Base-by-base conservation (phyloP, 2,329 filamentous ascomycete species). In the Laburnicola sp. region DNA sequence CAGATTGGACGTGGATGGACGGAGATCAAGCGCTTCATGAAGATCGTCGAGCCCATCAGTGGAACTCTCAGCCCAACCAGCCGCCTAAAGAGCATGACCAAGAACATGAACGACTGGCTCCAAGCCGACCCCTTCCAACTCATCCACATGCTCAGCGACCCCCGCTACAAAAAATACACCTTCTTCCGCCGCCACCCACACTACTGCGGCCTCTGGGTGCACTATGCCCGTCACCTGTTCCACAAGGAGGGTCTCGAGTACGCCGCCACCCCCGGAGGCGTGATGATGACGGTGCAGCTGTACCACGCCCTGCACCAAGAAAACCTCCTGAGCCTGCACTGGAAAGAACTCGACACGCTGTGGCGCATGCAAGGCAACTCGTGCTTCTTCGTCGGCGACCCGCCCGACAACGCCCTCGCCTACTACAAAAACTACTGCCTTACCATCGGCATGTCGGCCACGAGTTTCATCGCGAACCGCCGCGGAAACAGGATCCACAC, bases 381-480 rank as follows among this genome's bases (percentile, higher is more conserved):
- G 4, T 35, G 28, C 28, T 36, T 11, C 42, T 45, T 45, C 23
- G 21, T 45, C 23, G 42, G 42, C 31, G 32, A 37, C 3, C 42
- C 42, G 21, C 42, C 42, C 4, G 36, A n/a, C 3, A 31, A 31
- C 7, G 26, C 28, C 22, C 11, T 23, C 16, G 42, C 31, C 2
- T 45, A 45, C 42, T 45, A 11, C 16, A 45, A 45, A 32, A 45
- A 35, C 21, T 35, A 25, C 42, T 26, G 42, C 31, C 7, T 45
- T 3, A 32, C 42, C 3, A 22, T 45, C 8, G 42, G 42, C 3
- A 26, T 45, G 21, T 45, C 42, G n/a, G 42, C 42, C 10, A 27
- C 42, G 5, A 45, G 26, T 32, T 45, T 45, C 21, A 23, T 10
- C 2, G 7, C 42, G 2, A 45, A 45, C 32, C 16, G 26, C 25